These are phyloP conservation scores for Hanseniaspora lachancei DNA, from an alignment of 805 yeast species.

Conservation along the genomic window DNA sequence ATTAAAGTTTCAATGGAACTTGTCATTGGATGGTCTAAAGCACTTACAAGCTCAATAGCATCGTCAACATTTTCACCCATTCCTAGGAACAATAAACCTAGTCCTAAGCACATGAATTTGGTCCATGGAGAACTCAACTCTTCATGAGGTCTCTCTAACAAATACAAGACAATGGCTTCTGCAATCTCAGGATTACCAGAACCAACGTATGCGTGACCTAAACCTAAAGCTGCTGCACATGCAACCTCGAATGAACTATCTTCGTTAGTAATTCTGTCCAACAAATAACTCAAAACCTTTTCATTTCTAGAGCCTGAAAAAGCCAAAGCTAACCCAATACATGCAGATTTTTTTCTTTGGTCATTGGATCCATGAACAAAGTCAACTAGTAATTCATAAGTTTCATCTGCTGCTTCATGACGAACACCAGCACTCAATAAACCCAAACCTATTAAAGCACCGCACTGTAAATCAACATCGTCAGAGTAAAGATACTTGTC, in stretches of 20 bases:
- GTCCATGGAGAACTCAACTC: constrained; percentile 80
- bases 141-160: constrained; percentile 66
- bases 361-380: constrained; percentile 54
- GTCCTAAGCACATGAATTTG: constrained; percentile 78
- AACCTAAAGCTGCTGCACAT: constrained; percentile 74
- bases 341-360: constrained; percentile 63
- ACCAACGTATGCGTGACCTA: constrained; percentile 91
- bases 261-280: constrained; percentile 40
- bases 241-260: constrained; percentile 56
- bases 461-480: constrained; percentile 83
- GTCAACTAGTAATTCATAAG: constrained; percentile 73
- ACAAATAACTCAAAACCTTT: constrained; percentile 46
- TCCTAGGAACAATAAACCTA: constrained; percentile 85
- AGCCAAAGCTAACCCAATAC: constrained; percentile 84
- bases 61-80: constrained; percentile 89
- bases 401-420: constrained; percentile 69
- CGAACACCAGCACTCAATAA: constrained; percentile 83
- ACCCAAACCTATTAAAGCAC: constrained; percentile 93
- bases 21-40: constrained; percentile 88
- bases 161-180: constrained; percentile 77
- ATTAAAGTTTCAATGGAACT: constrained; percentile 80
- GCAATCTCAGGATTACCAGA: constrained; percentile 91
- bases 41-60: constrained; percentile 83
- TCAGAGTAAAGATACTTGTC: constrained; percentile 79
- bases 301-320: constrained; percentile 89